These are phyloP conservation scores for Halteria grandinella DNA, from an alignment of 73 alveolate species.

Conservation along the genomic window DNA sequence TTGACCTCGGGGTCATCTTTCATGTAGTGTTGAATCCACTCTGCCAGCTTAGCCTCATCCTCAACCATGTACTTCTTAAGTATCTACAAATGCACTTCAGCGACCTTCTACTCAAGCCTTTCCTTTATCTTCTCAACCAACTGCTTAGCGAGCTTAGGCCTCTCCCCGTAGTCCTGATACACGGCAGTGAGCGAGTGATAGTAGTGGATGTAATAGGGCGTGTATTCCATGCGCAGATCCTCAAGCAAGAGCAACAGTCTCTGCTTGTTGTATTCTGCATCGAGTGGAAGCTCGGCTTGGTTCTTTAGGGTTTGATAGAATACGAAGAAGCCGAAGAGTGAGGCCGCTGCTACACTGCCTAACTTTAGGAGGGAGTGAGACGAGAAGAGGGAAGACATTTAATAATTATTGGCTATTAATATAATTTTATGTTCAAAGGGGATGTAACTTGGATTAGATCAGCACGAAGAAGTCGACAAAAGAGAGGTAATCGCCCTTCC, in stretches of 20 bases:
- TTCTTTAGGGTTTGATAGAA: no score
- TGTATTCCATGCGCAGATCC: slow-evolving; percentile 47
- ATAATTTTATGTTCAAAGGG: not conserved
- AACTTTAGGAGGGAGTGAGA: no score
- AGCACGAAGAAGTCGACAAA: slow-evolving; percentile 40
- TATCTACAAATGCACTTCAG: slow-evolving; percentile 1
- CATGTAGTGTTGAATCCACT: slow-evolving; percentile 8
- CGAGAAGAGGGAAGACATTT: no score
- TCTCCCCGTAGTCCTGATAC: slow-evolving; percentile 1
- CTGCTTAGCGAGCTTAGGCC: slow-evolving; percentile 12
- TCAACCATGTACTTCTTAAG: slow-evolving; percentile 10
- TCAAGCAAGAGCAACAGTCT: no score
- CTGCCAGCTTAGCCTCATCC: not conserved
- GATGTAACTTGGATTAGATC: not conserved
- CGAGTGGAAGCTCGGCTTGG: no score
- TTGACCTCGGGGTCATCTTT: not conserved
- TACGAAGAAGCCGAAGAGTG: no score
- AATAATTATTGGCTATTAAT: slow-evolving; percentile 4
- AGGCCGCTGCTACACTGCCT: slow-evolving; percentile 40
- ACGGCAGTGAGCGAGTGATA: slow-evolving; percentile 34
- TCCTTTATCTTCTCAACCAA: slow-evolving; percentile 25
- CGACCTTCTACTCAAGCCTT: not conserved
- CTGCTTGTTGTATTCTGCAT: no score
- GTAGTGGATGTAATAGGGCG: slow-evolving; percentile 52
- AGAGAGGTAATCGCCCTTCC: slow-evolving; percentile 28